A percentile compares a stretch with the other conserved stretches of the same genome.
These are phyloP conservation scores for Antitrichia curtipendula DNA, from an alignment of 225 moss, liverwort and hornwort genomes.

Conservation along the genomic window DNA sequence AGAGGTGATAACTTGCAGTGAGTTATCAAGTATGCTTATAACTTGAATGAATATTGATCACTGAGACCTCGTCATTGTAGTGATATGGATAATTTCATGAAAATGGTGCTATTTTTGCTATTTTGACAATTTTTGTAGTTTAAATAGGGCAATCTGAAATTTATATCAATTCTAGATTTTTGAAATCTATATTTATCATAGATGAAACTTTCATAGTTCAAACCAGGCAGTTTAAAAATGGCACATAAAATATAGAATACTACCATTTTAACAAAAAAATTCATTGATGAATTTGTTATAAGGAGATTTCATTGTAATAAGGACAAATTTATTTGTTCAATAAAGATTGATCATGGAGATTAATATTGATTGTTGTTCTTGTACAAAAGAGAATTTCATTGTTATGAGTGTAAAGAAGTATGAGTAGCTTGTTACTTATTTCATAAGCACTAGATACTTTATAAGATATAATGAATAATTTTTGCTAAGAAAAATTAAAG, in stretches of 20 bases:
- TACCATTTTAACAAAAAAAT: too few species aligned
- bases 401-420: background rate
- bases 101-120: too few species aligned
- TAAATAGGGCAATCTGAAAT: too few species aligned
- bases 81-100: too few species aligned
- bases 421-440: rapidly evolving
- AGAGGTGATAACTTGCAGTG: background rate
- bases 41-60: background rate
- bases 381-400: rapidly evolving
- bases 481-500: background rate
- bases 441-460: rapidly evolving
- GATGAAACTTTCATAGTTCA: too few species aligned
- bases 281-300: rapidly evolving
- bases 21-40: background rate
- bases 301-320: rapidly evolving
- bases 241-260: too few species aligned
- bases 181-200: too few species aligned
- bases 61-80: background rate
- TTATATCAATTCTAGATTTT: too few species aligned
- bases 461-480: background rate
- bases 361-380: background rate
- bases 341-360: background rate
- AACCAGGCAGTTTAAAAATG: too few species aligned
- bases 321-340: background rate
- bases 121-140: too few species aligned